These are phyloP conservation scores for Penicillium pulvis DNA, from an alignment of 495 filamentous ascomycete genomes.

Conservation along the genomic window DNA sequence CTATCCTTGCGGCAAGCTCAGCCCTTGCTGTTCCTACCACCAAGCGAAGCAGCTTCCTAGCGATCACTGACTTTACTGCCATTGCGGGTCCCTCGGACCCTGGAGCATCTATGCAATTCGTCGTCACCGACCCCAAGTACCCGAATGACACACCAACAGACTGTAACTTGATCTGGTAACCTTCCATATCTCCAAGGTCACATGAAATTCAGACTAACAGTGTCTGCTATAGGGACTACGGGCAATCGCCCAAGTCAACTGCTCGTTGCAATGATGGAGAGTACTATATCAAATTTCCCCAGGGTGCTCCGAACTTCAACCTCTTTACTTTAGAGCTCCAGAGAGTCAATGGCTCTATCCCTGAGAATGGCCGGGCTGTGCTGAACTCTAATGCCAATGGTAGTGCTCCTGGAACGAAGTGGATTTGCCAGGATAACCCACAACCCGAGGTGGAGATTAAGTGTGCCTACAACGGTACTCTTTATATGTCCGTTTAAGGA, in stretches of 20 bases:
- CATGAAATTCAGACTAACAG: too few relatives aligned
- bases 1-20: slow-evolving; percentile 22
- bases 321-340: slow-evolving; percentile 22
- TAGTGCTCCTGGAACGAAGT: slow-evolving; percentile 17
- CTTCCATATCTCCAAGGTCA: background rate
- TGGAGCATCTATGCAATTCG: slow-evolving; percentile 25
- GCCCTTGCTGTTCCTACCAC: slow-evolving; percentile 22
- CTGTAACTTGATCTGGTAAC: slow-evolving; percentile 33
- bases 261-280: slow-evolving; percentile 30
- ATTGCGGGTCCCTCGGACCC: slow-evolving; percentile 4
- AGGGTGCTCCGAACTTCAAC: slow-evolving; percentile 23
- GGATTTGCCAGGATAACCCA: slow-evolving; percentile 26
- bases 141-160: slow-evolving; percentile 31
- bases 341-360: slow-evolving; percentile 19
- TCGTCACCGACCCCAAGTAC: slow-evolving; percentile 27
- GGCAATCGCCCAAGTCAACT: slow-evolving; percentile 12
- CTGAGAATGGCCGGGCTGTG: slow-evolving; percentile 19
- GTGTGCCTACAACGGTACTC: slow-evolving; percentile 23
- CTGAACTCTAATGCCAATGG: slow-evolving; percentile 18
- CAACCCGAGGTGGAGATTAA: slow-evolving; percentile 8
- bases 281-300: slow-evolving; percentile 31
- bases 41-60: slow-evolving; percentile 12
- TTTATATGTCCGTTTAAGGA: slow-evolving; percentile 17
- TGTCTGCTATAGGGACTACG: slow-evolving; percentile 18
- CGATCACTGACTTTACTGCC: slow-evolving; percentile 25